Evolutionary conservation across 345 rosid species (phyloP).

Genomic region (Turritis glabra): DNA sequence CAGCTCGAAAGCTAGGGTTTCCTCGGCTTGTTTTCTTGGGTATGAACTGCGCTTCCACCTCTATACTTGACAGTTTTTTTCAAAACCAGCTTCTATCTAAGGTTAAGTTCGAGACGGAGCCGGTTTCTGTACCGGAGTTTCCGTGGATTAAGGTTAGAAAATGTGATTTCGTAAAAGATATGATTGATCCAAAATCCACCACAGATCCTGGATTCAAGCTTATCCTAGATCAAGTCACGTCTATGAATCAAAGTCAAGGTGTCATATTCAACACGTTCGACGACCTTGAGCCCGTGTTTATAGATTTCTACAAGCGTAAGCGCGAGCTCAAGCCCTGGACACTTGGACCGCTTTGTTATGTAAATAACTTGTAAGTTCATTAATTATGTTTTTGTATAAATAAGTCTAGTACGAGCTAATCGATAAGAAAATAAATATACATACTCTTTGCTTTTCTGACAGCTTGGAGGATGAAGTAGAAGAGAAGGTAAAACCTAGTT

Average conservation of each 20-base stretch:
- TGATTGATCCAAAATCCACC: background rate
- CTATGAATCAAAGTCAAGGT: slow-evolving; percentile 9
- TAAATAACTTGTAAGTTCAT: background rate
- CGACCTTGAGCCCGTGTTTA: slow-evolving; percentile 1
- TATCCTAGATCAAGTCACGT: slow-evolving; percentile 3
- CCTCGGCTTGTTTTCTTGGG: slow-evolving; percentile 16
- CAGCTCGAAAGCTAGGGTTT: slow-evolving; percentile 7
- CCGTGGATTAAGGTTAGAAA: slow-evolving; percentile 18
- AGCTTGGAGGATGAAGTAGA: background rate
- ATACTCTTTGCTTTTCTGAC: background rate
- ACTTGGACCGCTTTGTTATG: slow-evolving; percentile 6
- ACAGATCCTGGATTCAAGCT: slow-evolving; percentile 15
- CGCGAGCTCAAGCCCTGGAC: background rate
- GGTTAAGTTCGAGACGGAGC: background rate
- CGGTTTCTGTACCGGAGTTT: background rate
- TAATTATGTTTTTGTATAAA: background rate
- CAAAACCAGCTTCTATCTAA: slow-evolving; percentile 14
- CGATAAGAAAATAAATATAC: background rate
- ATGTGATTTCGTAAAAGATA: slow-evolving; percentile 10
- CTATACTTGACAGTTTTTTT: background rate
- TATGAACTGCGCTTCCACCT: slow-evolving; percentile 3
- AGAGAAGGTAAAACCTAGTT: background rate
- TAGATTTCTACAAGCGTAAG: slow-evolving; percentile 4
- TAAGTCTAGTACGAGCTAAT: background rate
- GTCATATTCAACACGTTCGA: slow-evolving; percentile 1